phyloP scores from a whole-genome alignment of 108 stramenopile species.

The Pseudonitzschia multiseries region DNA sequence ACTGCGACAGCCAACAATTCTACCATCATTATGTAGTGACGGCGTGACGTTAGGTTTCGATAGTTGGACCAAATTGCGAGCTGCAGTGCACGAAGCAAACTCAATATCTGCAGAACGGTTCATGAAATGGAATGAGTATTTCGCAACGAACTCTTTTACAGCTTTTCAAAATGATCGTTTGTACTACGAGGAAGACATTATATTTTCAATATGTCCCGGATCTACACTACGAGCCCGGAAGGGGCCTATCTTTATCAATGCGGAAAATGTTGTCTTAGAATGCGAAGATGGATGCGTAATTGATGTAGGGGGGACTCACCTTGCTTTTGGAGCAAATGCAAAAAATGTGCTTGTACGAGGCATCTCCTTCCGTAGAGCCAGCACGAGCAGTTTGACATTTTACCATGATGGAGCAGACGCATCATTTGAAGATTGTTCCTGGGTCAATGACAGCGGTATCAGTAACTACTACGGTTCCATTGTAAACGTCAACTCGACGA shows the following conservation, averaged over 20 bases:
- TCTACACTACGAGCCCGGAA: conserved; percentile 40
- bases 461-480: conserved; percentile 50
- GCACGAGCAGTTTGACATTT: conserved; percentile 59
- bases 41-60: conserved; percentile 66
- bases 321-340: conserved; percentile 82
- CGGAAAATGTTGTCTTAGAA: conserved; percentile 75
- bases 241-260: conserved; percentile 74
- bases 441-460: conserved; percentile 53
- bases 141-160: conserved; percentile 32
- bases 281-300: conserved; percentile 54
- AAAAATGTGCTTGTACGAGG: conserved; percentile 67
- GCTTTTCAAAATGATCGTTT: conserved; percentile 43
- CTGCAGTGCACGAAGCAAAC: conserved; percentile 74
- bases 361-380: conserved; percentile 63
- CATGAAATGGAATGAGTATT: conserved; percentile 64
- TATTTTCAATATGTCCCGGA: conserved; percentile 80
- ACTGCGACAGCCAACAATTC: conserved; percentile 33
- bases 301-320: conserved; percentile 68
- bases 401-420: conserved; percentile 77
- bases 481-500: conserved; percentile 78
- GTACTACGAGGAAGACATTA: conserved; percentile 55
- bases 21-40: conserved; percentile 64
- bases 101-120: conserved; percentile 70
- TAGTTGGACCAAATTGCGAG: conserved; percentile 58
- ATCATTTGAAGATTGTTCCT: conserved; percentile 74